A percentile compares a stretch with the other conserved stretches of the same genome.
These are phyloP conservation scores for Cerioporus squamosus DNA, from an alignment of 1,284 basidiomycete species.

Conservation along the genomic window DNA sequence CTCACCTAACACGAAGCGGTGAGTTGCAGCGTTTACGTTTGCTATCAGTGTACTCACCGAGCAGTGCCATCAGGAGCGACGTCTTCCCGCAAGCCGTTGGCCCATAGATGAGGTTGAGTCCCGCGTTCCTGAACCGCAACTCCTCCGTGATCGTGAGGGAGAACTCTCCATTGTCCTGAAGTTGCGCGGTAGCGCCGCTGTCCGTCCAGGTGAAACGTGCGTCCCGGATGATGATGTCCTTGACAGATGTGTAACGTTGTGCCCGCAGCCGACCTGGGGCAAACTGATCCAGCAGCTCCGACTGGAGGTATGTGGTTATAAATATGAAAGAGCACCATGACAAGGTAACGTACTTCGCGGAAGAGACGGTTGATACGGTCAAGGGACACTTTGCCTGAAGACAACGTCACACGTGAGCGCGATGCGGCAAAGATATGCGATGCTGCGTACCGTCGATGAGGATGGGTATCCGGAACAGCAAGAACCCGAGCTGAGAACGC, in stretches of 20 bases:
- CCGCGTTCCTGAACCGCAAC: conserved; percentile 56
- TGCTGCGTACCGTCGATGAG: conserved; percentile 28
- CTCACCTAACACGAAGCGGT: conserved; percentile 40
- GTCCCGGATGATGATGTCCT: conserved; percentile 41
- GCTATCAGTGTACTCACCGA: conserved; percentile 39
- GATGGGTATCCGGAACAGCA: conserved; percentile 33
- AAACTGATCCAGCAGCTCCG: conserved; percentile 47
- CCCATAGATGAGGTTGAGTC: conserved; percentile 66
- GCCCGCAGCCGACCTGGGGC: background rate
- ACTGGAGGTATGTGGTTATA: conserved; percentile 34
- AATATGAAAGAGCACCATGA: background rate
- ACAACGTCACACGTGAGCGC: too few species aligned
- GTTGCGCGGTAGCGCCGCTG: conserved; percentile 11
- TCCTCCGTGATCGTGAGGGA: conserved; percentile 51
- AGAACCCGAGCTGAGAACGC: conserved; percentile 30
- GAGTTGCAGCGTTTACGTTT: conserved; percentile 15
- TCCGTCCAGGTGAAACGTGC: conserved; percentile 43
- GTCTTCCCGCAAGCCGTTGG: conserved; percentile 60
- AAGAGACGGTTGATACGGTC: conserved; percentile 50
- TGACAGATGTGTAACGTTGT: background rate
- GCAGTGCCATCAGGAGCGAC: conserved; percentile 54
- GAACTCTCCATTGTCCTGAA: conserved; percentile 40
- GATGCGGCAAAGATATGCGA: background rate
- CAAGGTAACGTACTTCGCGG: conserved; percentile 32
- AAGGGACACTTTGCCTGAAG: conserved; percentile 48